Conservation (phyloP, 768 basidiomycete genomes). For the Lactifluus hygrophoroides region DNA sequence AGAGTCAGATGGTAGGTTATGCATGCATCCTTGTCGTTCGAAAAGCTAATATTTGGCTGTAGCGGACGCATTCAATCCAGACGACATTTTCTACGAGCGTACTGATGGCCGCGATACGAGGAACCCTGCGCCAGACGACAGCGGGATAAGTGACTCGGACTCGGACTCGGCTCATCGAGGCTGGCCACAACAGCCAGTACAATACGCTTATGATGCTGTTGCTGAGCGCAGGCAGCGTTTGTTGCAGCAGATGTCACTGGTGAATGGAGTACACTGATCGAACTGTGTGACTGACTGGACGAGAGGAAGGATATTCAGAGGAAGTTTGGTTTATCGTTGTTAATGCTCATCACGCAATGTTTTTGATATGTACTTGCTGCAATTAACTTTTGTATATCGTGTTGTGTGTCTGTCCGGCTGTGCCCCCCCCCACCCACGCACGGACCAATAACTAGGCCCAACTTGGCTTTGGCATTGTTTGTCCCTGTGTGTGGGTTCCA, state of each 20-base stretch:
- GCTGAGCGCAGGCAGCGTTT: slow-evolving; percentile 68
- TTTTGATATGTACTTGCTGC: slow-evolving; percentile 18
- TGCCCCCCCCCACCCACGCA: background rate
- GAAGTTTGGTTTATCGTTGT: slow-evolving; percentile 4
- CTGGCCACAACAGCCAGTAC: slow-evolving; percentile 40
- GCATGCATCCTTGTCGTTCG: background rate
- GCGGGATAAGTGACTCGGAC: slow-evolving; percentile 36
- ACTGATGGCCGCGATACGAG: slow-evolving; percentile 25
- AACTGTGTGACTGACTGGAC: background rate
- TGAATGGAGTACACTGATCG: slow-evolving; percentile 25
- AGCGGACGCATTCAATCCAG: slow-evolving; percentile 45
- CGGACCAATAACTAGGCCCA: background rate
- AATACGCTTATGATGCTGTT: slow-evolving; percentile 88
- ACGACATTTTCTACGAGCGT: slow-evolving; percentile 47
- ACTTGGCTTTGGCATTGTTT: slow-evolving; percentile 10
- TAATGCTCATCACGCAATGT: slow-evolving; percentile 12
- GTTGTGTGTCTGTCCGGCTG: too few species aligned
- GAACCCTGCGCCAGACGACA: slow-evolving; percentile 24
- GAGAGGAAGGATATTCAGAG: background rate
- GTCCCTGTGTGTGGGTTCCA: background rate
- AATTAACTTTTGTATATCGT: background rate
- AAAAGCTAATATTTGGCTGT: background rate
- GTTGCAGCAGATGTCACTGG: slow-evolving; percentile 30
- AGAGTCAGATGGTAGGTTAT: slow-evolving; percentile 38
- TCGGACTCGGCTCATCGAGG: slow-evolving; percentile 38